A percentile compares a stretch with the other conserved stretches of the same genome.
phyloP scores from a whole-genome alignment of 345 rosid genomes.

The Populus euphratica region DNA sequence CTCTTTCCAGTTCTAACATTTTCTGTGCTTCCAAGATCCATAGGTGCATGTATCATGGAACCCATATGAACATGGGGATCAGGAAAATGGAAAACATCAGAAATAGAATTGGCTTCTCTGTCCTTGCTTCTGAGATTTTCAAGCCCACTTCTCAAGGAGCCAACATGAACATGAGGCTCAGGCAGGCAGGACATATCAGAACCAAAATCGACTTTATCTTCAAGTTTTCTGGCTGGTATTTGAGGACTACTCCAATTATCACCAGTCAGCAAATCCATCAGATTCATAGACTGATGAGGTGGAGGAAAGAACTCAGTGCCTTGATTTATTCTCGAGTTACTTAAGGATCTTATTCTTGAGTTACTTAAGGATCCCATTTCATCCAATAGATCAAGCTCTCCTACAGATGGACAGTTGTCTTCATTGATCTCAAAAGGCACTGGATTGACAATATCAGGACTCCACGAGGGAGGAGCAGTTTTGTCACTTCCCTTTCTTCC shows the following conservation, averaged over 20 bases:
- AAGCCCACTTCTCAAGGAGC: conserved; percentile 2
- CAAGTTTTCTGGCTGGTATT: conserved; percentile 28
- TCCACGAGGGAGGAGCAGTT: conserved; percentile 3
- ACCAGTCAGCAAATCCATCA: conserved; percentile 49
- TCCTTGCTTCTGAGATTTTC: conserved; percentile 13
- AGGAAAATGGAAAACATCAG: neutral
- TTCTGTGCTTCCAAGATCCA: neutral
- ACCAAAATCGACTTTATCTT: conserved; percentile 24
- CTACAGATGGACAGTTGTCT: conserved; percentile 23
- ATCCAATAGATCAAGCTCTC: conserved; percentile 26
- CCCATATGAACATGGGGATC: neutral
- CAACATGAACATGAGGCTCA: conserved; percentile 9
- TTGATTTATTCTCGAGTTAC: conserved; percentile 12
- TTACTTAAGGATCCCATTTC: conserved; percentile 23
- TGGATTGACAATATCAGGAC: conserved; percentile 1
- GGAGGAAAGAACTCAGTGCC: conserved; percentile 22
- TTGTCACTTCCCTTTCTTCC: conserved; percentile 14
- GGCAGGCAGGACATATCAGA: conserved; percentile 16
- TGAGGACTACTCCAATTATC: conserved; percentile 28
- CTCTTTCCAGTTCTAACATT: conserved; percentile 14
- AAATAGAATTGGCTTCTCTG: neutral
- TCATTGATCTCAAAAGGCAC: conserved; percentile 17
- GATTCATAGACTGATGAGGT: conserved; percentile 19
- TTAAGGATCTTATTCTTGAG: conserved; percentile 11
- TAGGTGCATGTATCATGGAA: neutral